Percentiles rank a stretch among this genome's conserved stretches.
Conservation (phyloP, 441 rosid species). For the Croton laevigatus region DNA sequence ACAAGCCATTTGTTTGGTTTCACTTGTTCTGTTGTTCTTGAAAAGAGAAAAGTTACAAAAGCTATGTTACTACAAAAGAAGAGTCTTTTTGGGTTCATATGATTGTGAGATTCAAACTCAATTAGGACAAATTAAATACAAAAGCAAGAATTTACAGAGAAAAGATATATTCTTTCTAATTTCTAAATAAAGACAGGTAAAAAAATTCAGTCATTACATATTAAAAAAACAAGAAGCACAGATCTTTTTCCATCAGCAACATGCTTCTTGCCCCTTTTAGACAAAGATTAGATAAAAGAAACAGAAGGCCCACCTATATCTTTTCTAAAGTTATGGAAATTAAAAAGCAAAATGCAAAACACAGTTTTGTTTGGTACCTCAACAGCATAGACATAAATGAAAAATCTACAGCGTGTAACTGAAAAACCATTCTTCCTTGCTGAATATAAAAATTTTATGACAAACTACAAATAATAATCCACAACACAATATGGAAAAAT, state of each 20-base stretch:
- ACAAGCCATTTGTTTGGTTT: too few species aligned
- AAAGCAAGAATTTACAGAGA: too few species aligned
- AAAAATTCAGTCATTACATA: background rate
- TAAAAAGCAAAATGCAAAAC: background rate
- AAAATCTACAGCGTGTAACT: background rate
- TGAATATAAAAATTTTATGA: background rate
- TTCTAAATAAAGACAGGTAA: background rate
- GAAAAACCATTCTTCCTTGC: background rate
- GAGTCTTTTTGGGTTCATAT: too few species aligned
- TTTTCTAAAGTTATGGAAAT: slow-evolving; percentile 12
- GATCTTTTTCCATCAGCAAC: background rate
- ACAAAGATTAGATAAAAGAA: background rate
- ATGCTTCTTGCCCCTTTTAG: background rate
- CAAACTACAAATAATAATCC: too few species aligned
- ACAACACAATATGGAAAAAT: background rate
- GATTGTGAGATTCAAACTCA: too few species aligned
- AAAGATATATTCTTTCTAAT: too few species aligned
- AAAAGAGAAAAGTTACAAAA: too few species aligned
- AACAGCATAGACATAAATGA: background rate
- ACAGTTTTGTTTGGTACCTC: background rate
- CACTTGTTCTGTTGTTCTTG: too few species aligned
- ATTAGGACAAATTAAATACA: too few species aligned
- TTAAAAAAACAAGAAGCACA: background rate
- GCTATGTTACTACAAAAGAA: too few species aligned
- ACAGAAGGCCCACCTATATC: slow-evolving; percentile 14